Conservation (phyloP, 768 basidiomycete species). For the Russula sp. region DNA sequence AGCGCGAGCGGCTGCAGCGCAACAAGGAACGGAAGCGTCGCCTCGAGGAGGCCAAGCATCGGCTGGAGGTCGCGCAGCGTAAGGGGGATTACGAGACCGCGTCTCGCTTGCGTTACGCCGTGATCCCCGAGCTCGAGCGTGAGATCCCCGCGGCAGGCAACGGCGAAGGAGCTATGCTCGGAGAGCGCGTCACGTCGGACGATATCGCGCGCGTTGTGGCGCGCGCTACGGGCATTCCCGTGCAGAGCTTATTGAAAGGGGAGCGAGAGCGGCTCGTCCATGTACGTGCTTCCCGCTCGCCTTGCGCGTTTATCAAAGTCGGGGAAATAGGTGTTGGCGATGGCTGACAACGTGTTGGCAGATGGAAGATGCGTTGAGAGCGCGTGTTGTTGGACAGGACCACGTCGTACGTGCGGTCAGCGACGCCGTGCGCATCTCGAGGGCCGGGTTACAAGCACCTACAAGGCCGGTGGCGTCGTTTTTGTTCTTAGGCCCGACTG, state of each 20-base stretch:
- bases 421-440: conserved; percentile 88
- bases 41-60: conserved; percentile 77
- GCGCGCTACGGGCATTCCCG: conserved; percentile 85
- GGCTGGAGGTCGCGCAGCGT: conserved; percentile 83
- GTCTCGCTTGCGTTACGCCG: conserved; percentile 74
- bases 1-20: conserved; percentile 60
- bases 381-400: conserved; percentile 86
- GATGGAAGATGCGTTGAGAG: conserved; percentile 80
- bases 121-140: conserved; percentile 73
- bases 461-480: conserved; percentile 90
- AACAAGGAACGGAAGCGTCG: conserved; percentile 58
- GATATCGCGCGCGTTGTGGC: conserved; percentile 88
- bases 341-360: conserved; percentile 28
- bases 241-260: conserved; percentile 81
- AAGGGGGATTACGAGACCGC: conserved; percentile 84
- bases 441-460: conserved; percentile 84
- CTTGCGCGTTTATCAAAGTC: neutral
- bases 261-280: conserved; percentile 87
- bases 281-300: conserved; percentile 40
- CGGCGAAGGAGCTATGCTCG: conserved; percentile 61
- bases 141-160: conserved; percentile 53
- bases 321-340: neutral
- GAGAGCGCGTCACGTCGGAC: conserved; percentile 82
- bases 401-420: conserved; percentile 81
- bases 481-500: conserved; percentile 85